Evolutionary conservation across 768 basidiomycete species (phyloP).

Genomic region (Sporobolomyces pararoseus): DNA sequence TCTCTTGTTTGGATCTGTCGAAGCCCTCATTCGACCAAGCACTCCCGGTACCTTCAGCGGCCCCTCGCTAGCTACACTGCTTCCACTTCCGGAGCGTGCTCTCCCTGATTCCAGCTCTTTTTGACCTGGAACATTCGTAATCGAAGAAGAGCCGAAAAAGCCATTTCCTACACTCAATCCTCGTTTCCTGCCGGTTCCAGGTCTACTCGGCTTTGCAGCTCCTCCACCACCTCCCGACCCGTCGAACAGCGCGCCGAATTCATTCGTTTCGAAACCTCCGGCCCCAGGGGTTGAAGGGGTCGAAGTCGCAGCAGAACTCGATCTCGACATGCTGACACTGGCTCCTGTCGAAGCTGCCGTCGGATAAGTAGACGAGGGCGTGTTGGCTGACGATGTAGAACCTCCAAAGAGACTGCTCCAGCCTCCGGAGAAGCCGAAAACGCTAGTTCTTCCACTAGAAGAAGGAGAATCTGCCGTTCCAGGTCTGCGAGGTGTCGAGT

Average conservation of each 20-base stretch:
- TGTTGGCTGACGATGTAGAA: not conserved
- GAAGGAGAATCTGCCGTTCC: not conserved
- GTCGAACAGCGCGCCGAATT: conserved; percentile 39
- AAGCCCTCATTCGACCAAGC: conserved; percentile 26
- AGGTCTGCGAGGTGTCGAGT: not conserved
- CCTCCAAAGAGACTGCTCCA: conserved; percentile 12
- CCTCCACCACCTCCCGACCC: not conserved
- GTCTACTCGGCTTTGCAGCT: not conserved
- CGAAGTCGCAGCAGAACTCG: conserved; percentile 9
- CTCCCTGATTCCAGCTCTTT: not conserved
- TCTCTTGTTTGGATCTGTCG: conserved; percentile 31
- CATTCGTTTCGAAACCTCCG: conserved; percentile 18
- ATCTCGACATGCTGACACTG: conserved; percentile 12
- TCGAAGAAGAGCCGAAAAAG: conserved; percentile 18
- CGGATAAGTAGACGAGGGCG: conserved; percentile 1
- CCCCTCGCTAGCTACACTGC: not conserved
- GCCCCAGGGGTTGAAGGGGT: not conserved
- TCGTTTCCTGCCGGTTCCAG: conserved; percentile 20
- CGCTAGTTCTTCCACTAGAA: conserved; percentile 15
- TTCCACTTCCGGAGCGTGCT: conserved; percentile 1
- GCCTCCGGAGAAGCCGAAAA: conserved; percentile 25
- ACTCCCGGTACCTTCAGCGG: not conserved
- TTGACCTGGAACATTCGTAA: not conserved
- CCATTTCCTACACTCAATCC: conserved; percentile 37
- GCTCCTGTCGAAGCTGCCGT: not conserved